These are phyloP conservation scores for Microascus cirrosus DNA, from an alignment of 2,329 filamentous ascomycete species.

Conservation along the genomic window DNA sequence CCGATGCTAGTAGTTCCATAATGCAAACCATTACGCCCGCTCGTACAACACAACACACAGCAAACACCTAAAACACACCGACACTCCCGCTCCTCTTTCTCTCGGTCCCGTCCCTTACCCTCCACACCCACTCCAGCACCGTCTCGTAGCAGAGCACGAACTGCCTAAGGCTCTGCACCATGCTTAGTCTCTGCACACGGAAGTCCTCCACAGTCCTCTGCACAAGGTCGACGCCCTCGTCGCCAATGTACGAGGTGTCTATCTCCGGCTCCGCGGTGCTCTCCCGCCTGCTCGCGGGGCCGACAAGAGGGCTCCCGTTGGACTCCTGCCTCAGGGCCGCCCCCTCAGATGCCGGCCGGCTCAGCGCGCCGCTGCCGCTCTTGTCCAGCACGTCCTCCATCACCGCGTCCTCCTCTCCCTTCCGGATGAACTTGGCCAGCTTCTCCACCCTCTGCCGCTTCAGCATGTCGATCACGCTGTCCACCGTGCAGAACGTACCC, in stretches of 20 bases:
- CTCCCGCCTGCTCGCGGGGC: not conserved
- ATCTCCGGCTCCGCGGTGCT: constrained; percentile 8
- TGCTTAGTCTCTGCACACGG: constrained; percentile 75
- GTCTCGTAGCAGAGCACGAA: constrained; percentile 97
- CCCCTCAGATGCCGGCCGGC: not conserved
- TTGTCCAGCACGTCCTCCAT: constrained; percentile 23
- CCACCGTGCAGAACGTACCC: constrained; percentile 92
- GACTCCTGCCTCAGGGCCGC: not conserved
- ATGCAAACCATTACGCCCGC: not conserved
- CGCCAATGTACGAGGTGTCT: constrained; percentile 55
- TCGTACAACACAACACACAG: not conserved
- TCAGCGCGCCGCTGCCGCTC: not conserved
- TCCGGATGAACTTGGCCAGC: constrained; percentile 7
- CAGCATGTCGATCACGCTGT: constrained; percentile 91
- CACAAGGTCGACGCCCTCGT: constrained; percentile 67
- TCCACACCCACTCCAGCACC: constrained; percentile 71
- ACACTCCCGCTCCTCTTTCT: constrained; percentile 2
- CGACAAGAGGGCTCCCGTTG: no score
- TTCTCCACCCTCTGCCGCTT: constrained; percentile 60
- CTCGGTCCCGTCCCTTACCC: constrained; percentile 26
- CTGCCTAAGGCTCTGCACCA: constrained; percentile 91
- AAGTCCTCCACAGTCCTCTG: constrained; percentile 87
- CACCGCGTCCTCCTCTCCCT: constrained; percentile 29
- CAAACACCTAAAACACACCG: not conserved
- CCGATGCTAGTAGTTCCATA: no score